A percentile compares a stretch with the other conserved stretches of the same genome.
Evolutionary conservation across 805 yeast species (phyloP).

Genomic region (Yarrowia sp.): DNA sequence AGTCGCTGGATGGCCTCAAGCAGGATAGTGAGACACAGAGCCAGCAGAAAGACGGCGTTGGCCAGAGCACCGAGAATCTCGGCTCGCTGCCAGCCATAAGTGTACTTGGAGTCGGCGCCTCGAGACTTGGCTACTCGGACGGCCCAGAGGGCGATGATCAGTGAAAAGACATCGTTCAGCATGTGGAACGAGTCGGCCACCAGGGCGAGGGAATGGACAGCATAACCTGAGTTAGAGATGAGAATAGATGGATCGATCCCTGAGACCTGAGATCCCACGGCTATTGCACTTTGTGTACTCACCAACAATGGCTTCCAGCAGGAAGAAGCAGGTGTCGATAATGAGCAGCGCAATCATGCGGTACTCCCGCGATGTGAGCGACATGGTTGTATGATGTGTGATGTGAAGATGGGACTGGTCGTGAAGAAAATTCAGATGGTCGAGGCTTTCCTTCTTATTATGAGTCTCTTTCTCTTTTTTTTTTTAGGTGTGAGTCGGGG

Average conservation of each 20-base stretch:
- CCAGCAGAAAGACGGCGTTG: slow-evolving; percentile 90
- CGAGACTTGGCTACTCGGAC: slow-evolving; percentile 84
- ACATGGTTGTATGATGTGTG: slow-evolving; percentile 13
- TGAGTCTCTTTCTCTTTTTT: slow-evolving; percentile 3
- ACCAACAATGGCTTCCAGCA: slow-evolving; percentile 79
- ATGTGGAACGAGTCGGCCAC: slow-evolving; percentile 98
- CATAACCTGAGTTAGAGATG: slow-evolving; percentile 55
- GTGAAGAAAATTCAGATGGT: background rate
- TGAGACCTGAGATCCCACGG: too few relatives aligned
- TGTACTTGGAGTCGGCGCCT: slow-evolving; percentile 85
- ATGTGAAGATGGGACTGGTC: background rate
- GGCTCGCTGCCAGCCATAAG: slow-evolving; percentile 98
- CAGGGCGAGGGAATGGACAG: slow-evolving; percentile 91
- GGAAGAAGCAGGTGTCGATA: slow-evolving; percentile 82
- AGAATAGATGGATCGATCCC: background rate
- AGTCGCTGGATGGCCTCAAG: slow-evolving; percentile 93
- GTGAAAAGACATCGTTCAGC: slow-evolving; percentile 91
- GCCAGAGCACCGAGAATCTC: slow-evolving; percentile 94
- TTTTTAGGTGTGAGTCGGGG: background rate
- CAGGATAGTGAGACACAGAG: slow-evolving; percentile 88
- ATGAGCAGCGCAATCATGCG: slow-evolving; percentile 68
- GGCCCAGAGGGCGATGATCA: slow-evolving; percentile 94
- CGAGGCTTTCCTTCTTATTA: slow-evolving; percentile 3
- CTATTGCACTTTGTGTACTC: slow-evolving; percentile 48
- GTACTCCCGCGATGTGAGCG: slow-evolving; percentile 30